phyloP scores from a whole-genome alignment of 169 alveolate species.

The Perkinsus marinus region DNA sequence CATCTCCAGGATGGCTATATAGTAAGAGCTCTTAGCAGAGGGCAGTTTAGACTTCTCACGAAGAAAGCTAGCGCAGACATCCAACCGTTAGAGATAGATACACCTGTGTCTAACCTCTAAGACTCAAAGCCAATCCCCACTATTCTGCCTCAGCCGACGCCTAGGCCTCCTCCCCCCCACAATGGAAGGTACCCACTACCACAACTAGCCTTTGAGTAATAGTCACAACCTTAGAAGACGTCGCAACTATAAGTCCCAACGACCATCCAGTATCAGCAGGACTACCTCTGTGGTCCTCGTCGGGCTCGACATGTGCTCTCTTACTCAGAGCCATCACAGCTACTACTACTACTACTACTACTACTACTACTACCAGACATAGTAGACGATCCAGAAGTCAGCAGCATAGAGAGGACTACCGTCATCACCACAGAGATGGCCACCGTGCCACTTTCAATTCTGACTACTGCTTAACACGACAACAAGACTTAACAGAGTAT shows the following conservation, averaged over 20 bases:
- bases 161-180: neutral
- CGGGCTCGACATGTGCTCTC: neutral
- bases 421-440: no score
- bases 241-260: neutral
- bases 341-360: neutral
- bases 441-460: no score
- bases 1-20: neutral
- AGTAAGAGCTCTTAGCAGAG: neutral
- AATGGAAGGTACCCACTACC: neutral
- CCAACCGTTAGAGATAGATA: neutral
- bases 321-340: neutral
- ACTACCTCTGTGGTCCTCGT: neutral
- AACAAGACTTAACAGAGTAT: no score
- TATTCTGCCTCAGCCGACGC: no score
- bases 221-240: neutral
- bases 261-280: neutral
- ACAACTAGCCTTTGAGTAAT: neutral
- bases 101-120: neutral
- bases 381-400: neutral
- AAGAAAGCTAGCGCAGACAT: neutral
- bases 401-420: no score
- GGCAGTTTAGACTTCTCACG: neutral
- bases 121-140: no score
- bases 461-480: no score
- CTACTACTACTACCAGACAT: neutral